Evolutionary conservation across 2,329 filamentous ascomycete genomes (phyloP).

Genomic region (Cladosporium oxysporum): DNA sequence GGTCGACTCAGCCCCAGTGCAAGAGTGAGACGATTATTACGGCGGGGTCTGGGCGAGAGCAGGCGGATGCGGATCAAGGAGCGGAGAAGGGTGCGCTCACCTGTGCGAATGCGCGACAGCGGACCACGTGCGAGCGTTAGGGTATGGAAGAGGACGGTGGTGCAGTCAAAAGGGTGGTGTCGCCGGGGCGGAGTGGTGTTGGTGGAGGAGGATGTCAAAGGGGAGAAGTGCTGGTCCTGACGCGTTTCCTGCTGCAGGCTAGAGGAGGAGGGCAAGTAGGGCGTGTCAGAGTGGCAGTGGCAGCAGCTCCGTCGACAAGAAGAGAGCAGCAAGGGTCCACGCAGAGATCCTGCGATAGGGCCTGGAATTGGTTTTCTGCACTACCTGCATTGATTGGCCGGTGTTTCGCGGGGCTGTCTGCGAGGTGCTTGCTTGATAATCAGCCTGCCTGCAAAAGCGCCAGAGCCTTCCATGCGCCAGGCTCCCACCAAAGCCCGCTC

Average conservation of each 20-base stretch:
- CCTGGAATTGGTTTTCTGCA: background rate
- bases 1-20: constrained; percentile 14
- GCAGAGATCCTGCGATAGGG: constrained; percentile 9
- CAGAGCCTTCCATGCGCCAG: constrained; percentile 3
- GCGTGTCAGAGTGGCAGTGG: background rate
- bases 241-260: background rate
- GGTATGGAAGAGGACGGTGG: background rate
- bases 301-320: too few relatives aligned
- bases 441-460: constrained; percentile 7
- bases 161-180: background rate
- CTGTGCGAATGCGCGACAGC: constrained; percentile 5
- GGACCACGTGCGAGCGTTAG: background rate
- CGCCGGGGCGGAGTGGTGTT: background rate
- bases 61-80: background rate
- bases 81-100: constrained; percentile 11
- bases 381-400: background rate
- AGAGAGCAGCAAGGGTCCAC: constrained; percentile 3
- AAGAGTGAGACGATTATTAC: constrained; percentile 2
- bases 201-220: background rate
- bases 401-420: background rate
- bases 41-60: constrained; percentile 12
- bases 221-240: background rate
- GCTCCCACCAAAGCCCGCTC: background rate
- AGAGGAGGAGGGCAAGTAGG: background rate
- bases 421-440: background rate